Evolutionary conservation across 345 rosid species (phyloP).

Genomic region (Eucalyptus brandiana): DNA sequence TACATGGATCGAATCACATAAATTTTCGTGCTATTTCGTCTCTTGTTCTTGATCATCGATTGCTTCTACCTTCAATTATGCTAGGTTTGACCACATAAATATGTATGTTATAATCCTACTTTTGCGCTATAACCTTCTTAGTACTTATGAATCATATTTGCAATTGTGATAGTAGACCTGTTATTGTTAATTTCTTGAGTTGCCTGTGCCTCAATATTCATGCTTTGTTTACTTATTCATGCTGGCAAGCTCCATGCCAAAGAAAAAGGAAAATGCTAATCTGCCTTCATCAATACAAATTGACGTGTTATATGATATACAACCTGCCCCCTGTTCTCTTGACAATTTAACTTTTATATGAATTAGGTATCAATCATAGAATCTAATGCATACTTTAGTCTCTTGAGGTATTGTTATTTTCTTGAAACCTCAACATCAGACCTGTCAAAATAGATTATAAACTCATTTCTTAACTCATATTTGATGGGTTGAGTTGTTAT

Average conservation of each 20-base stretch:
- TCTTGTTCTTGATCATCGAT: neutral
- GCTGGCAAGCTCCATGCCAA: neutral
- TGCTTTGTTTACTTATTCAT: neutral
- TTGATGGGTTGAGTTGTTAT: neutral
- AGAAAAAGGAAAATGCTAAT: neutral
- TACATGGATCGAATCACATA: neutral
- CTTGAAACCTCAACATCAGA: neutral
- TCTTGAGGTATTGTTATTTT: neutral
- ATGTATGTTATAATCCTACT: too few relatives aligned
- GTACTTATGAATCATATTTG: neutral
- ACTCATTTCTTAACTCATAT: neutral
- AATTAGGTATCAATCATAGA: neutral
- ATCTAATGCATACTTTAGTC: neutral
- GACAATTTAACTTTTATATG: too few relatives aligned
- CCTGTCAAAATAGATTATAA: too few relatives aligned
- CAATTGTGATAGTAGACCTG: neutral
- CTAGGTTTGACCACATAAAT: neutral
- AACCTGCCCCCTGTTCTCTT: too few relatives aligned
- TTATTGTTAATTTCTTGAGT: neutral
- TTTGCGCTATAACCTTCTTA: too few relatives aligned
- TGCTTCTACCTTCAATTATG: neutral
- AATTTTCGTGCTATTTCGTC: neutral
- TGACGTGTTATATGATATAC: too few relatives aligned
- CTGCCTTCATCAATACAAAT: neutral
- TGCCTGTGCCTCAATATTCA: neutral